phyloP scores from a whole-genome alignment of 1,139 yeast species.

The Lodderomyces oxycetoniae region DNA sequence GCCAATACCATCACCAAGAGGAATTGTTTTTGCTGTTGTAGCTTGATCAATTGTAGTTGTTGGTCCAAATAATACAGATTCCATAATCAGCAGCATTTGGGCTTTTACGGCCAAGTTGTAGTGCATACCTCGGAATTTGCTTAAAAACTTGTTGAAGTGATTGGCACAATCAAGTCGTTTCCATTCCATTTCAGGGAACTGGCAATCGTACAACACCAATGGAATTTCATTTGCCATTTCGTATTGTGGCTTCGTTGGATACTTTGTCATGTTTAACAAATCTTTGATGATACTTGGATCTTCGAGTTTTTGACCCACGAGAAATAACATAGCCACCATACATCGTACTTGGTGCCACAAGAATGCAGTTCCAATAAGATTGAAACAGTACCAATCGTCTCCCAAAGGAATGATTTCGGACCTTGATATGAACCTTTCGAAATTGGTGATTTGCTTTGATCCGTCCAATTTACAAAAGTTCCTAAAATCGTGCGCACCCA shows the following conservation, averaged over 20 bases:
- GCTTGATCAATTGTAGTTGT: constrained; percentile 12
- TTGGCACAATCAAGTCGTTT: constrained; percentile 16
- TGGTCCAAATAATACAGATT: constrained; percentile 8
- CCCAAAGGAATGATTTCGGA: constrained; percentile 46
- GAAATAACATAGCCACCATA: constrained; percentile 79
- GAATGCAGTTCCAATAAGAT: constrained; percentile 84
- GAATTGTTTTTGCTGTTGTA: constrained; percentile 22
- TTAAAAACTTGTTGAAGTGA: constrained; percentile 22
- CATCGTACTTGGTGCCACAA: constrained; percentile 98
- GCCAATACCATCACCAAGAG: constrained; percentile 72
- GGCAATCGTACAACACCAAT: constrained; percentile 80
- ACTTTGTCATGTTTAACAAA: constrained; percentile 53
- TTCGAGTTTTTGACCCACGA: constrained; percentile 79
- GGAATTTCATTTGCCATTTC: constrained; percentile 95
- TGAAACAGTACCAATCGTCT: constrained; percentile 56
- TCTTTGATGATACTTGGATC: constrained; percentile 50
- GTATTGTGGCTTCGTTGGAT: constrained; percentile 71
- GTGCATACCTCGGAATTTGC: constrained; percentile 27
- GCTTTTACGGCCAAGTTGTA: constrained; percentile 36
- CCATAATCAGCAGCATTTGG: constrained; percentile 30
- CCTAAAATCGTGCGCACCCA: constrained; percentile 85
- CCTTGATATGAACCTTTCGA: constrained; percentile 50
- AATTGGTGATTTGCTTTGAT: constrained; percentile 83
- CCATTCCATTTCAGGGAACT: constrained; percentile 74
- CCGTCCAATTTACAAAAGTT: constrained; percentile 95